Base-by-base conservation (phyloP, 345 rosid species). In the Euclidium syriacum region DNA sequence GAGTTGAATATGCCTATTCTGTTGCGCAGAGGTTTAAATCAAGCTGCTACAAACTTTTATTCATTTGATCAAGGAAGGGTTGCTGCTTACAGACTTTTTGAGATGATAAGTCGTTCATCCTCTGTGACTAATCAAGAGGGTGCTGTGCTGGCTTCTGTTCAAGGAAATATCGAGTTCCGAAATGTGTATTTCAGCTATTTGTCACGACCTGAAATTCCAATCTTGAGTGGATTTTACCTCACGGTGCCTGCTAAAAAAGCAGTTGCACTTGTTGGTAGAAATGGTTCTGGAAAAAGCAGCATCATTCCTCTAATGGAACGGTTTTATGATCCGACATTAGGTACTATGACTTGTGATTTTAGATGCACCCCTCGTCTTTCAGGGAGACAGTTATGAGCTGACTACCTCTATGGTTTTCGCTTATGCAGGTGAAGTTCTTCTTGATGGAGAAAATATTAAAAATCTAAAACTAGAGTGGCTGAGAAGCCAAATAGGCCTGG, bases 1-100 rank as follows among this genome's bases (percentile, higher is more conserved):
- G 19, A 52, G 43, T 42, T 58, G 59, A 26, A 68, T 70, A 63
- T 65, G 19, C 48, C 61, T 40, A 12, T 50, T 46, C 23, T 67
- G 32, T 25, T 54, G 52, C 53, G 39, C 67, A 95, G 99, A 66
- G 99, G 99, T 52, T 79, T 95, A 70, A 95, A 95, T 81, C 99
- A 95, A 67, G 99, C 99, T 18, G 99, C 99, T 20, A 95, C 99
- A 66, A 95, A 95, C 74, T 95, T 95, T 71, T 95, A 90, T 66
- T 86, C 99, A n/a, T 95, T 95, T 79, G 99, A 95, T 72, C 99
- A 95, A 82, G 99, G 99, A 57, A 75, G 97, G 62, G 87, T 95
- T 80, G 99, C 99, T 35, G 99, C 99, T 0, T 90, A 83, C 76
- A 85, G 97, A 74, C 96, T 90, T 73, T 95, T 72, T 79, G 99